Conservation (phyloP, 345 rosid genomes). For the Lepidium didymum region DNA sequence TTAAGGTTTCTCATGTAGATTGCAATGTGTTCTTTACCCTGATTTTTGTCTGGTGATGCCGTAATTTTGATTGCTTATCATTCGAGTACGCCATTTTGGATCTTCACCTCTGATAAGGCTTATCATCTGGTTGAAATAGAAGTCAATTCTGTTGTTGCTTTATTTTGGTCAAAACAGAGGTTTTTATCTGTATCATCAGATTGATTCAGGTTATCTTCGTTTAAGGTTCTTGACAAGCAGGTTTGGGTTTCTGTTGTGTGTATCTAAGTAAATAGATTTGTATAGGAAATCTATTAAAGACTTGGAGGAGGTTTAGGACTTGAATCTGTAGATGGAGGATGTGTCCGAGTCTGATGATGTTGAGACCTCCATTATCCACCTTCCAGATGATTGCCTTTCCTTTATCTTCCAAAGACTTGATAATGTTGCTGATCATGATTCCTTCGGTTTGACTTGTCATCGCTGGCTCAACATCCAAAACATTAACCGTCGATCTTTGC, state of each 20-base stretch:
- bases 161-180: constrained; percentile 30
- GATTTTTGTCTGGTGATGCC: not conserved
- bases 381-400: constrained; percentile 72
- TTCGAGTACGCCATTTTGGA: not conserved
- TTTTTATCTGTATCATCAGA: constrained; percentile 14
- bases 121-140: not conserved
- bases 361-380: constrained; percentile 38
- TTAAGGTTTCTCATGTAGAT: not conserved
- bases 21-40: not conserved
- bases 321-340: constrained; percentile 34
- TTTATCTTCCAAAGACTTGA: constrained; percentile 48
- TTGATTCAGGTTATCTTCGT: constrained; percentile 28
- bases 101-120: not conserved
- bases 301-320: not conserved
- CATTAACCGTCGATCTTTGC: constrained; percentile 40
- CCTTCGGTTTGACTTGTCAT: constrained; percentile 71
- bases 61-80: not conserved
- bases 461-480: constrained; percentile 65
- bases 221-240: constrained; percentile 51
- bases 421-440: constrained; percentile 44
- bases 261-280: not conserved
- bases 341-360: constrained; percentile 21
- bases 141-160: not conserved
- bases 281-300: not conserved
- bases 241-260: constrained; percentile 13